A percentile compares a stretch with the other conserved stretches of the same genome.
Evolutionary conservation across 2,329 filamentous ascomycete genomes (phyloP).

Genomic region (Fusarium nurragi): DNA sequence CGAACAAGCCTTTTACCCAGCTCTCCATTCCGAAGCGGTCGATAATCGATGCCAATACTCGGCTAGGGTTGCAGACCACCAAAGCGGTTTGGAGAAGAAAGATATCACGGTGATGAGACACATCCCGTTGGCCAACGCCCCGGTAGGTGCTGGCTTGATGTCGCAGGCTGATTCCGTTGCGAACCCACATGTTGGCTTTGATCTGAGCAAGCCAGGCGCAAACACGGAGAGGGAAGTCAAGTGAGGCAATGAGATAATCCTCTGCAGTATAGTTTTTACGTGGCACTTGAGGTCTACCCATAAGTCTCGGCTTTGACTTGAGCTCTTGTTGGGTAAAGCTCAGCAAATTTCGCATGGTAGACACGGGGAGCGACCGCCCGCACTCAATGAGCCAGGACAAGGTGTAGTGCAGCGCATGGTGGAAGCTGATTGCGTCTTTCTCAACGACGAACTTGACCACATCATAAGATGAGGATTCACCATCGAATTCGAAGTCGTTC

Average conservation of each 20-base stretch:
- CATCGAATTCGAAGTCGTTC: slow-evolving; percentile 82
- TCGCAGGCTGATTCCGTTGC: slow-evolving; percentile 93
- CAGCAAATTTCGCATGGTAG: slow-evolving; percentile 74
- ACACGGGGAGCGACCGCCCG: slow-evolving; percentile 76
- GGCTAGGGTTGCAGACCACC: slow-evolving; percentile 82
- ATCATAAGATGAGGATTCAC: slow-evolving; percentile 63
- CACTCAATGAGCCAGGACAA: slow-evolving; percentile 95
- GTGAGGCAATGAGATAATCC: slow-evolving; percentile 84
- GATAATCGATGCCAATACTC: slow-evolving; percentile 87
- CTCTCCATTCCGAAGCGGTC: slow-evolving; percentile 89
- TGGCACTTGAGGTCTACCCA: slow-evolving; percentile 67
- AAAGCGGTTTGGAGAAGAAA: slow-evolving; percentile 92
- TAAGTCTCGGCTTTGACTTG: slow-evolving; percentile 68
- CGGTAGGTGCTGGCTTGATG: slow-evolving; percentile 96
- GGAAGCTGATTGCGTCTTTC: slow-evolving; percentile 92
- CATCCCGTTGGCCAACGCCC: slow-evolving; percentile 87
- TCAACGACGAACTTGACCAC: slow-evolving; percentile 91
- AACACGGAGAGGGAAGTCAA: slow-evolving; percentile 92
- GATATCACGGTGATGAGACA: slow-evolving; percentile 93
- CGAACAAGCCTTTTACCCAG: slow-evolving; percentile 88
- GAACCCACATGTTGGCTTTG: slow-evolving; percentile 98
- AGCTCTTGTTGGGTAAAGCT: slow-evolving; percentile 78
- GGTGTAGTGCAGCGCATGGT: slow-evolving; percentile 95
- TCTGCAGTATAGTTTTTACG: slow-evolving; percentile 70
- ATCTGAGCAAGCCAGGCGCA: slow-evolving; percentile 98